Evolutionary conservation across 2,329 filamentous ascomycete genomes (phyloP), one percentile per base, ranked within the genome.

Genomic region (Epichloe gansuensis): DNA sequence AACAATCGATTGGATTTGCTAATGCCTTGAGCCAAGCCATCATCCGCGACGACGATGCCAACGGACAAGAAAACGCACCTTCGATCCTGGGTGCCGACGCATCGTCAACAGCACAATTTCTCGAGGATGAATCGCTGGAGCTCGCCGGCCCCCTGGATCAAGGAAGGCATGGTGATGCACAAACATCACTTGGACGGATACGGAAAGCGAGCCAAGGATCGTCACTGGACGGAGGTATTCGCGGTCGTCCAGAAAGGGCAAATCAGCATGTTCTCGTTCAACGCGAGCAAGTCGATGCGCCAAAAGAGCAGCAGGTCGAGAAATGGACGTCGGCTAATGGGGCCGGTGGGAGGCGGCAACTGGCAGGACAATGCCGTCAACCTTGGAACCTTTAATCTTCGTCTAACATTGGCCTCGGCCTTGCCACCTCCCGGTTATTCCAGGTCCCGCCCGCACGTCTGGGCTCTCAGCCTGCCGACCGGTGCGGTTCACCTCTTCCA

Each of bases 401-500:
- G 91, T 21, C 91, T 97, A 66, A 94, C 91, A 0, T 86, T 97
- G 58, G 93, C 93, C 11, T 95, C 89, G 52, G 83, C 86, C 0
- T 78, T 98, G 13, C 93, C 93, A 8, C 80, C 90, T 1, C 91
- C 93, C 0, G 93, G 93, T 11, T 97, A 97, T 69, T 96, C 90
- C 37, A 90, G 94, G 62, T 80, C 83, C 31, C 79, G 93, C 11
- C 91, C 91, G 4, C 83, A 97, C 65, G 93, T 98, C 1, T 98
- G 91, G 86, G 91, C 93, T 2, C 73, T 98, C 50, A 95, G 88
- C 57, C 74, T 98, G 46, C 91, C 93, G 0, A 94, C 85, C 1
- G 93, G 93, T 12, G 91, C 91, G 0, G 91, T 98, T 0, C 93
- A 98, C 66, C 77, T 98, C n/a, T 98, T 98, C 77, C 91, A 97